Conservation (phyloP, 768 basidiomycete genomes). For the Pleurotus cornucopiae region DNA sequence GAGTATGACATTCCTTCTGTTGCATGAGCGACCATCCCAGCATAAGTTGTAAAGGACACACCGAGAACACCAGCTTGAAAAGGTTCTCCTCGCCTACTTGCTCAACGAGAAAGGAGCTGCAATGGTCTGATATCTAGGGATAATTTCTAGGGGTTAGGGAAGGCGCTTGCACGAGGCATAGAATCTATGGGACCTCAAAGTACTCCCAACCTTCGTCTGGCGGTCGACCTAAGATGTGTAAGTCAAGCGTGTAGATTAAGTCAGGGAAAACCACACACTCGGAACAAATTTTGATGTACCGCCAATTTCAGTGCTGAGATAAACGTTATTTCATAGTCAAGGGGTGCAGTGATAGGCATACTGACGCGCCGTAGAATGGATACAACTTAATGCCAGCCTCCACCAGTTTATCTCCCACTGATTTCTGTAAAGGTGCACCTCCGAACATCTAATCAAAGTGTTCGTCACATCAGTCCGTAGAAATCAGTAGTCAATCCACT, state of each 20-base stretch:
- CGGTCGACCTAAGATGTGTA: neutral
- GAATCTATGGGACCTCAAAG: conserved; percentile 7
- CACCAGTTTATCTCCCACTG: conserved; percentile 13
- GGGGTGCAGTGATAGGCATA: neutral
- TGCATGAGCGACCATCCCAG: neutral
- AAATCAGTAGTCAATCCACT: neutral
- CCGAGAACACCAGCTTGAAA: conserved; percentile 10
- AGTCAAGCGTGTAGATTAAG: neutral
- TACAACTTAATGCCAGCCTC: conserved; percentile 13
- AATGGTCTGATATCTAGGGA: conserved; percentile 13
- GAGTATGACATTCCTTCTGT: conserved; percentile 9
- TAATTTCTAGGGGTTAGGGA: neutral
- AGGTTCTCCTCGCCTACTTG: conserved; percentile 9
- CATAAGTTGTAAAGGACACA: neutral
- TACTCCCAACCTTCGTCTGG: conserved; percentile 14
- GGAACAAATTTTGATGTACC: conserved; percentile 7
- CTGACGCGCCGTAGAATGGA: conserved; percentile 18
- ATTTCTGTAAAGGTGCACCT: conserved; percentile 16
- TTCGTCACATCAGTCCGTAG: neutral
- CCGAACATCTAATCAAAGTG: conserved; percentile 11
- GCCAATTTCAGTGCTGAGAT: conserved; percentile 15
- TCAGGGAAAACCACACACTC: neutral
- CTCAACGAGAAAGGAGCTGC: conserved; percentile 9
- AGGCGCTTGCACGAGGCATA: too few species aligned
- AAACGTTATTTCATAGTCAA: neutral